Evolutionary conservation across 2,329 filamentous ascomycete species (phyloP).

Genomic region (Alternaria postmessia): DNA sequence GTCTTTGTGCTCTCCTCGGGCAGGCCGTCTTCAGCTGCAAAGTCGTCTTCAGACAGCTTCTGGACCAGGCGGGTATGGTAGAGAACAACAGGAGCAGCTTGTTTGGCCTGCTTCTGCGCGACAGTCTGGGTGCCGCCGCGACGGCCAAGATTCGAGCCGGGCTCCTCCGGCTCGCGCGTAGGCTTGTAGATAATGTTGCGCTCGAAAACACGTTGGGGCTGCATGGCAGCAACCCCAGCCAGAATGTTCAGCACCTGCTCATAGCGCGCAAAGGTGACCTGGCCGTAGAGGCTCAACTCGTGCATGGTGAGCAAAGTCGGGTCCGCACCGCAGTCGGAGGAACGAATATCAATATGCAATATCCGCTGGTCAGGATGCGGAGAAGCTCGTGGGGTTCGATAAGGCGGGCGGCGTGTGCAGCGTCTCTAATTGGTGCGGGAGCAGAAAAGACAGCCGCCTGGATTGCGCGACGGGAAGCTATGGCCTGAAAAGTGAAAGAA

Average conservation of each 20-base stretch:
- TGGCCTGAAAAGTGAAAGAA: constrained; percentile 27
- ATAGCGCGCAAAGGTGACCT: constrained; percentile 65
- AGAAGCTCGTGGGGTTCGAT: constrained; percentile 38
- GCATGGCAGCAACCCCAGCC: constrained; percentile 68
- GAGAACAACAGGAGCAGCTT: constrained; percentile 56
- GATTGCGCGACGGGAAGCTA: constrained; percentile 29
- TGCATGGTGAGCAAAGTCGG: constrained; percentile 59
- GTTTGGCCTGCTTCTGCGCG: constrained; percentile 40
- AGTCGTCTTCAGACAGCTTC: constrained; percentile 49
- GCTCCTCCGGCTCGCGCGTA: constrained; percentile 55
- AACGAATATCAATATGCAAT: constrained; percentile 36
- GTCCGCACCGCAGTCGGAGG: constrained; percentile 24
- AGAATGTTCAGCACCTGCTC: constrained; percentile 68
- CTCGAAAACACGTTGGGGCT: constrained; percentile 63
- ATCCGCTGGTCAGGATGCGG: constrained; percentile 31
- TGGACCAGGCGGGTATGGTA: constrained; percentile 64
- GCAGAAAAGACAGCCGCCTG: constrained; percentile 19
- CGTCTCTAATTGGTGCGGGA: constrained; percentile 33
- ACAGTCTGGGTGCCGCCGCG: constrained; percentile 51
- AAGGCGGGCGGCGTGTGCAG: constrained; percentile 25
- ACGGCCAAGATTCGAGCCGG: constrained; percentile 43
- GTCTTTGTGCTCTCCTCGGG: constrained; percentile 15
- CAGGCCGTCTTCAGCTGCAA: constrained; percentile 30
- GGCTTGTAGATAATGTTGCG: constrained; percentile 68
- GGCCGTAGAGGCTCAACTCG: constrained; percentile 68